Evolutionary conservation across 805 yeast species (phyloP).

Genomic region (Yarrowia keelungensis): DNA sequence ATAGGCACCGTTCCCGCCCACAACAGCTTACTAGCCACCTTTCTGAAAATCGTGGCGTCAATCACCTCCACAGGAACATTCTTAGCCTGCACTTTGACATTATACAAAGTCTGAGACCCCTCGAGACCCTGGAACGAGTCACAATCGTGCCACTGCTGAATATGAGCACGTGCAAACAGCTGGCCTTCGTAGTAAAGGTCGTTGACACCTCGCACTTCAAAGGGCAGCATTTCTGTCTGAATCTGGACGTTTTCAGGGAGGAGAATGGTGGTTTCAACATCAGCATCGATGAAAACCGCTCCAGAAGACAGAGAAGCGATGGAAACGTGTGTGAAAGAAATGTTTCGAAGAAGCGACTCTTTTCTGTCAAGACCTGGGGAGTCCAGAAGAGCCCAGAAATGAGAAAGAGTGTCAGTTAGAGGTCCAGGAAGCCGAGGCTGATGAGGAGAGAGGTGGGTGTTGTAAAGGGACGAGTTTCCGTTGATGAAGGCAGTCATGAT

Average conservation of each 20-base stretch:
- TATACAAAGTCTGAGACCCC: slow-evolving; percentile 29
- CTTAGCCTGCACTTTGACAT: slow-evolving; percentile 23
- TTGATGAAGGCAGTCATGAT: slow-evolving; percentile 25
- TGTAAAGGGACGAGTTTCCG: slow-evolving; percentile 29
- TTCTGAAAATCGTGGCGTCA: slow-evolving; percentile 9
- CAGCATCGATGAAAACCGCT: slow-evolving; percentile 31
- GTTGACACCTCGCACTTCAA: slow-evolving; percentile 22
- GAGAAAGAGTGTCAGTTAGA: slow-evolving; percentile 15
- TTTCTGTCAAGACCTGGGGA: slow-evolving; percentile 22
- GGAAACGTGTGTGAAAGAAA: slow-evolving; percentile 13
- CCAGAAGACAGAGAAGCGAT: slow-evolving; percentile 26
- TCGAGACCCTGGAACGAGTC: slow-evolving; percentile 15
- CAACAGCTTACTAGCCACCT: slow-evolving; percentile 24
- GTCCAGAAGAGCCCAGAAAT: slow-evolving; percentile 24
- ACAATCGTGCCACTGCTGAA: slow-evolving; percentile 31
- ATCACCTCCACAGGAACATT: slow-evolving; percentile 28
- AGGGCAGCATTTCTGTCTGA: slow-evolving; percentile 32
- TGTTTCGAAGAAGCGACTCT: slow-evolving; percentile 7
- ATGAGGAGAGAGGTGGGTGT: slow-evolving; percentile 20
- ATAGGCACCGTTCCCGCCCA: slow-evolving; percentile 30
- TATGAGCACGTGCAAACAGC: slow-evolving; percentile 28
- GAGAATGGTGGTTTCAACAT: slow-evolving; percentile 9
- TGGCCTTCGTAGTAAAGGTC: slow-evolving; percentile 31
- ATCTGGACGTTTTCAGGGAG: slow-evolving; percentile 20
- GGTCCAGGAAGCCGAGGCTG: slow-evolving; percentile 19